Conservation (phyloP, 768 basidiomycete species). For the Pholiota conissans region DNA sequence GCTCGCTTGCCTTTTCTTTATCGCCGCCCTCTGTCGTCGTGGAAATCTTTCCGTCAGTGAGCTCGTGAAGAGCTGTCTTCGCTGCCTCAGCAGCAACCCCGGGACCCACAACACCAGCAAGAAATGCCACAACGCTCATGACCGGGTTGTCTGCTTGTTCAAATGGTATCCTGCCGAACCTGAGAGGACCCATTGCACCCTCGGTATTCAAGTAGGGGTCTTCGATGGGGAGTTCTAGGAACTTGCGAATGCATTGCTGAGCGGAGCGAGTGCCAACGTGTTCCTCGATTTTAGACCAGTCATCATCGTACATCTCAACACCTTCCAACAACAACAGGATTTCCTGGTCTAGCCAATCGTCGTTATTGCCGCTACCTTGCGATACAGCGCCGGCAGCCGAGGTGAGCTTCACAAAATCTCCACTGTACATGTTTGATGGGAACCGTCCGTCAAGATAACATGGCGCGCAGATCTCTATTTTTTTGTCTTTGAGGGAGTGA, state of each 20-base stretch:
- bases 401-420: slow-evolving; percentile 92
- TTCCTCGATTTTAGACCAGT: slow-evolving; percentile 91
- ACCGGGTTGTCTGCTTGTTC: slow-evolving; percentile 97
- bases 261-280: slow-evolving; percentile 91
- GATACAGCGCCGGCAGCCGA: slow-evolving; percentile 38
- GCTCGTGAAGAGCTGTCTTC: slow-evolving; percentile 81
- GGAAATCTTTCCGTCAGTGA: slow-evolving; percentile 56
- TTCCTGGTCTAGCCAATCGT: slow-evolving; percentile 93
- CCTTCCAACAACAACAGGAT: slow-evolving; percentile 88
- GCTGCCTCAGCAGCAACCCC: slow-evolving; percentile 93
- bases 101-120: slow-evolving; percentile 89
- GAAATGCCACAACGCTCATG: slow-evolving; percentile 97
- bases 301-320: slow-evolving; percentile 97
- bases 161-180: slow-evolving; percentile 83
- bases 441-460: slow-evolving; percentile 98
- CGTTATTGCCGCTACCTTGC: slow-evolving; percentile 39
- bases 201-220: slow-evolving; percentile 86
- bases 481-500: slow-evolving; percentile 90
- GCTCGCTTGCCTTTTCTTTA: slow-evolving; percentile 23
- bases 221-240: slow-evolving; percentile 95
- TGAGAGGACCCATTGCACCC: slow-evolving; percentile 71
- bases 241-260: slow-evolving; percentile 94
- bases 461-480: slow-evolving; percentile 85
- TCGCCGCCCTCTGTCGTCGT: slow-evolving; percentile 31
- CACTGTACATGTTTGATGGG: slow-evolving; percentile 93